Conservation (phyloP, 2,329 filamentous ascomycete genomes). For the Trichoderma sp. region DNA sequence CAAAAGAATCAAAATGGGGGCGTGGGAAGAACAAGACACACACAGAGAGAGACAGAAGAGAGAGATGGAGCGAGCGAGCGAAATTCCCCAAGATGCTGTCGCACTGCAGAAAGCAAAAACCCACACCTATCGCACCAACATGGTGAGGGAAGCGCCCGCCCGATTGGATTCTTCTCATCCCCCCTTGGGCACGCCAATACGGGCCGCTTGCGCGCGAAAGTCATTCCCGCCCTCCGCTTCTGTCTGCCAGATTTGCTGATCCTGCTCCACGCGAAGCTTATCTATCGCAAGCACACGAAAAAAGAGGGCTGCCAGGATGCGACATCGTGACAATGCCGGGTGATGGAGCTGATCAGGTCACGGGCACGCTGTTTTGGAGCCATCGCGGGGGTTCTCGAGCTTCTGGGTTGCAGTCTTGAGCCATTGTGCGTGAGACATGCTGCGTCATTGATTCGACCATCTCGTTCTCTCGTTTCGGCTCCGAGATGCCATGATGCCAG, state of each 20-base stretch:
- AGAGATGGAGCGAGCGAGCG: not conserved
- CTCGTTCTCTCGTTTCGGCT: too few relatives aligned
- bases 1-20: not conserved
- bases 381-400: not conserved
- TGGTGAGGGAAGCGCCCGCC: not conserved
- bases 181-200: conserved; percentile 4
- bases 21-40: not conserved
- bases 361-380: conserved; percentile 1
- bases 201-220: conserved; percentile 15
- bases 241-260: conserved; percentile 18
- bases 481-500: conserved; percentile 5
- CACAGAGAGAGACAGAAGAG: not conserved
- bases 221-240: conserved; percentile 1
- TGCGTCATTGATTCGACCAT: conserved; percentile 16
- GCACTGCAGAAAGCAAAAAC: not conserved
- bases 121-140: not conserved
- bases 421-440: not conserved
- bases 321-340: conserved; percentile 23
- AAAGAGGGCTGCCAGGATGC: conserved; percentile 15
- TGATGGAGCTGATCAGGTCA: conserved; percentile 15
- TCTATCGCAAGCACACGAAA: conserved; percentile 1
- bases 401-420: not conserved
- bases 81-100: conserved; percentile 1
- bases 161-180: not conserved
- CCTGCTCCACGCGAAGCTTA: conserved; percentile 18